A percentile compares a stretch with the other conserved stretches of the same genome.
Conservation (phyloP, 106 monocot genomes). For the Xerophyta viscosa region DNA sequence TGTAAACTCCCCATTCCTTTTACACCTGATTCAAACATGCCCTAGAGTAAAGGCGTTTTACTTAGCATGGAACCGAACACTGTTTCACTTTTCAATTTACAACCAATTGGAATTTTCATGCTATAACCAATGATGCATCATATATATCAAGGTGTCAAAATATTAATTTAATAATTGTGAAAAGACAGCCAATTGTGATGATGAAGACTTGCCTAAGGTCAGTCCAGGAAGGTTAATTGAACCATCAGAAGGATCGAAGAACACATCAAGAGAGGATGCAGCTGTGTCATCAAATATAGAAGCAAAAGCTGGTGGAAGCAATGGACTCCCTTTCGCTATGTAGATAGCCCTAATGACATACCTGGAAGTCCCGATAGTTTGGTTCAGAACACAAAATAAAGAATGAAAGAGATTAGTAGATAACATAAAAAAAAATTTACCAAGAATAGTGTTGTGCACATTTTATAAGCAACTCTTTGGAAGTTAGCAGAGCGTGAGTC, state of each 20-base stretch:
- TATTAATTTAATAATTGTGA: no score
- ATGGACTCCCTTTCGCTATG: constrained; percentile 70
- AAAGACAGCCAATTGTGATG: no score
- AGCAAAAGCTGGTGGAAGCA: constrained; percentile 89
- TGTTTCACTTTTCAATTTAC: no score
- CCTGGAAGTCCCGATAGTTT: constrained; percentile 32
- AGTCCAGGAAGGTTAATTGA: constrained; percentile 77
- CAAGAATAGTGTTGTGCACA: constrained; percentile 95
- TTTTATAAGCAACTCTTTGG: constrained; percentile 64
- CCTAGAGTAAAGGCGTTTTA: no score
- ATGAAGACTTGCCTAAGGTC: constrained; percentile 78
- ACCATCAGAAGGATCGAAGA: constrained; percentile 90
- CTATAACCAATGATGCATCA: no score
- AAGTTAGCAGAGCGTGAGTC: constrained; percentile 76
- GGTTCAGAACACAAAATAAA: not conserved
- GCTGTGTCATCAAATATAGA: constrained; percentile 94
- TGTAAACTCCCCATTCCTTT: no score
- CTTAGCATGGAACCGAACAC: no score
- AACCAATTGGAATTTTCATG: no score
- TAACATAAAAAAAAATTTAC: constrained; percentile 23
- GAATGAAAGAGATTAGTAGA: not conserved
- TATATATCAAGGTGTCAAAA: no score
- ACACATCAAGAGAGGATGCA: constrained; percentile 86
- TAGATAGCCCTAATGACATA: constrained; percentile 75
- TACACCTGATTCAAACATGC: no score